phyloP scores from a whole-genome alignment of 768 basidiomycete genomes.

The Psilocybe tampanensis region DNA sequence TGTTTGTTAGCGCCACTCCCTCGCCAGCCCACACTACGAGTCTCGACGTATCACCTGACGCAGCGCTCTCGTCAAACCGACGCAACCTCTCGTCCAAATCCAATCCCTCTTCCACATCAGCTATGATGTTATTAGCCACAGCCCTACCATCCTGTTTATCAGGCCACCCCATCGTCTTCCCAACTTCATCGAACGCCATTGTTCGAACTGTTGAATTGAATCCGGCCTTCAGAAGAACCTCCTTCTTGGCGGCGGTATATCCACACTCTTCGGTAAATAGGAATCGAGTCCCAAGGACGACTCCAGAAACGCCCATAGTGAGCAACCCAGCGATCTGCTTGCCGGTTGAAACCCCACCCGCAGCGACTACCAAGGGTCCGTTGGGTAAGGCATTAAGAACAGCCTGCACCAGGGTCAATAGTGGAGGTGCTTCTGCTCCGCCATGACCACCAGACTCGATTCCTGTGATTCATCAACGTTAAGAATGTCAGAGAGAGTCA shows the following conservation, averaged over 20 bases:
- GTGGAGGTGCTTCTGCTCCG: constrained; percentile 45
- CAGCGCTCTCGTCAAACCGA: constrained; percentile 30
- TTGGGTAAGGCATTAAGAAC: constrained; percentile 39
- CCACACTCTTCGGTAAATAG: constrained; percentile 51
- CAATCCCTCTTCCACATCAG: constrained; percentile 25
- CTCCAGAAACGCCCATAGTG: constrained; percentile 54
- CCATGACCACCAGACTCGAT: constrained; percentile 33
- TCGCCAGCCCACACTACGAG: constrained; percentile 47
- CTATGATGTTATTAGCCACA: constrained; percentile 38
- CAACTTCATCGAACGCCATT: constrained; percentile 45
- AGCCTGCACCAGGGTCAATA: constrained; percentile 49
- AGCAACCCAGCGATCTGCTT: constrained; percentile 53
- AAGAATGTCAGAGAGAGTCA: not conserved
- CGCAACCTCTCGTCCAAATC: constrained; percentile 31
- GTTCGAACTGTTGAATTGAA: constrained; percentile 39
- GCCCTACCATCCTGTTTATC: constrained; percentile 45
- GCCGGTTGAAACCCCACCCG: constrained; percentile 61
- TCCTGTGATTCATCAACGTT: constrained; percentile 13
- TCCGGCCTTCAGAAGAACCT: constrained; percentile 25
- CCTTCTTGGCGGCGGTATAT: constrained; percentile 22
- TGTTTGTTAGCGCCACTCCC: constrained; percentile 37
- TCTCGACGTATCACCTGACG: constrained; percentile 30
- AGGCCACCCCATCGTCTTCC: constrained; percentile 44
- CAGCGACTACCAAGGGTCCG: constrained; percentile 52
- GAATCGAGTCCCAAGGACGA: constrained; percentile 61